Evolutionary conservation across 176 grass and related monocot genomes (phyloP).

Genomic region (Zizania latifolia): DNA sequence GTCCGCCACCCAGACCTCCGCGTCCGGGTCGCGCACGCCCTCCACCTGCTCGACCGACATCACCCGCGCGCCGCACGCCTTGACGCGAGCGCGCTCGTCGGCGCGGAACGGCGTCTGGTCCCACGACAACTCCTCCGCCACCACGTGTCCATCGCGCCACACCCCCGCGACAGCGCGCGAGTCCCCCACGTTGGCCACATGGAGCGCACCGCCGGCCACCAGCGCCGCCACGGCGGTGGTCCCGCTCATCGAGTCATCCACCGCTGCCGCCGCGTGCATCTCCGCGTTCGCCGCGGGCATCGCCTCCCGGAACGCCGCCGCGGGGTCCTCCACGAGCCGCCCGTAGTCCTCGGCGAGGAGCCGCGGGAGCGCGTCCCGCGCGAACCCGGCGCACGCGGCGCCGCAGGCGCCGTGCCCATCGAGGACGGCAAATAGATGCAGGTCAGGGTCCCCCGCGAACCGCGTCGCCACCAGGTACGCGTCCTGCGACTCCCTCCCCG

Average conservation of each 20-base stretch:
- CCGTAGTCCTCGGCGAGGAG: constrained; percentile 24
- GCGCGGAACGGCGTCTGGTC: constrained; percentile 95
- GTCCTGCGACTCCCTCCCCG: constrained; percentile 76
- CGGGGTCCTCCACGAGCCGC: constrained; percentile 42
- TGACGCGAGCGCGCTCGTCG: constrained; percentile 86
- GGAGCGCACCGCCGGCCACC: constrained; percentile 44
- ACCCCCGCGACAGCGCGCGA: constrained; percentile 78
- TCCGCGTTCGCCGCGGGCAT: constrained; percentile 55
- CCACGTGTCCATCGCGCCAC: constrained; percentile 37
- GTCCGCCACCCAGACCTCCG: constrained; percentile 44
- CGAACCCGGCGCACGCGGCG: constrained; percentile 59
- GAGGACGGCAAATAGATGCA: constrained; percentile 91
- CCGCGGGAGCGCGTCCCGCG: constrained; percentile 51
- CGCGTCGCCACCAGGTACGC: constrained; percentile 47
- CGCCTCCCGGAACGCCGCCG: constrained; percentile 43
- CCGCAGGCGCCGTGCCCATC: constrained; percentile 81
- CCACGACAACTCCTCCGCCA: constrained; percentile 77
- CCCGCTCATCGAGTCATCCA: constrained; percentile 94
- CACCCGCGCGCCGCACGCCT: constrained; percentile 69
- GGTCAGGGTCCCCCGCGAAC: constrained; percentile 56
- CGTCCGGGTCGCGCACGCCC: constrained; percentile 42
- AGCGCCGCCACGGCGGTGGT: constrained; percentile 87
- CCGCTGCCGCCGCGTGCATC: constrained; percentile 54
- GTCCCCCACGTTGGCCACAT: constrained; percentile 91
- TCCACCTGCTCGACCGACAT: constrained; percentile 83